phyloP scores from a whole-genome alignment of 2,329 filamentous ascomycete species.

The Metarhizium album region DNA sequence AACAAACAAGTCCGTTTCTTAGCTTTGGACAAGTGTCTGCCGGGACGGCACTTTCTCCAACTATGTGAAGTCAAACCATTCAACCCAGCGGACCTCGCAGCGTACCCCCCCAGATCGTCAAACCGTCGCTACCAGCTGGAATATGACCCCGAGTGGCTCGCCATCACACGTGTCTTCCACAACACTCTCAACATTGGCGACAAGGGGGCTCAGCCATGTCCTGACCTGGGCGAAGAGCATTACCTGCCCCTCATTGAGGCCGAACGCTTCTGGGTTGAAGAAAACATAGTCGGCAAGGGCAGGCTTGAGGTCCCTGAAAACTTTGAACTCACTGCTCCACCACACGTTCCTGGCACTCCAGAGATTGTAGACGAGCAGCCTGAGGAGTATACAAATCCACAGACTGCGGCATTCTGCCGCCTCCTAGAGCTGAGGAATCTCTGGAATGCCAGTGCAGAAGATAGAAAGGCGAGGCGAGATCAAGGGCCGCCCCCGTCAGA shows the following conservation, averaged over 20 bases:
- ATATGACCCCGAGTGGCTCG: slow-evolving; percentile 93
- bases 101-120: slow-evolving; percentile 11
- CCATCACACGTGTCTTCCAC: slow-evolving; percentile 78
- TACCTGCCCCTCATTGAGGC: slow-evolving; percentile 59
- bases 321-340: slow-evolving; percentile 66
- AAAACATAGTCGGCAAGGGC: slow-evolving; percentile 53
- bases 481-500: slow-evolving; percentile 41
- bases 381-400: slow-evolving; percentile 74
- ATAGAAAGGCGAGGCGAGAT: slow-evolving; percentile 48
- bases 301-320: slow-evolving; percentile 65
- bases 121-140: slow-evolving; percentile 46
- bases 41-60: slow-evolving; percentile 71
- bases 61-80: slow-evolving; percentile 52
- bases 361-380: slow-evolving; percentile 54
- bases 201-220: slow-evolving; percentile 37
- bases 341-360: slow-evolving; percentile 48
- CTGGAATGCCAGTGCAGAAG: slow-evolving; percentile 62
- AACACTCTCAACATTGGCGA: slow-evolving; percentile 53
- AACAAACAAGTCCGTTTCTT: slow-evolving; percentile 79
- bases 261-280: slow-evolving; percentile 70
- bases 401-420: slow-evolving; percentile 73
- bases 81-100: slow-evolving; percentile 18
- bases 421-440: slow-evolving; percentile 67
- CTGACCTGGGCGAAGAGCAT: slow-evolving; percentile 54
- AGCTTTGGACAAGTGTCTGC: slow-evolving; percentile 83